Evolutionary conservation across 805 yeast genomes (phyloP).

Genomic region (Candida succiphila): DNA sequence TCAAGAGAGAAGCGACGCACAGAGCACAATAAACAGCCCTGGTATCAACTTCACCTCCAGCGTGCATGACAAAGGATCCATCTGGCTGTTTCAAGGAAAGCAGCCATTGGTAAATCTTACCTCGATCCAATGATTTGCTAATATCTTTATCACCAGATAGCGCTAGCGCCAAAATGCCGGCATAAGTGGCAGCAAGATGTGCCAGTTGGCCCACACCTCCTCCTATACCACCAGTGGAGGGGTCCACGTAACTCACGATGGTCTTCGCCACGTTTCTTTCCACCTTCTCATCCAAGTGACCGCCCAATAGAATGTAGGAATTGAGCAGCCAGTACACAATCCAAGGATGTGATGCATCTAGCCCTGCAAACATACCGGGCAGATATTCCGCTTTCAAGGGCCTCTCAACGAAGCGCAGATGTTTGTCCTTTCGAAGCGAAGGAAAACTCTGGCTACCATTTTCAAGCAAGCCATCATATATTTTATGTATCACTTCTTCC

Average conservation of each 20-base stretch:
- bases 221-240: slow-evolving; percentile 57
- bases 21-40: slow-evolving; percentile 84
- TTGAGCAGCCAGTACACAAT: slow-evolving; percentile 76
- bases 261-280: slow-evolving; percentile 15
- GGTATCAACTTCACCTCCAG: slow-evolving; percentile 75
- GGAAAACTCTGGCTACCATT: slow-evolving; percentile 23
- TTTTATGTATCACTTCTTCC: slow-evolving; percentile 21
- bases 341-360: slow-evolving; percentile 95
- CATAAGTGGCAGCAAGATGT: slow-evolving; percentile 80
- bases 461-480: slow-evolving; percentile 21
- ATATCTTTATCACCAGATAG: slow-evolving; percentile 30
- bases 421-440: slow-evolving; percentile 21
- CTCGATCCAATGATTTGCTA: slow-evolving; percentile 36
- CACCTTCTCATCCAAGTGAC: slow-evolving; percentile 10
- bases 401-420: slow-evolving; percentile 31
- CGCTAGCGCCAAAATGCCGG: slow-evolving; percentile 57
- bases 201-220: slow-evolving; percentile 81
- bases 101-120: slow-evolving; percentile 52
- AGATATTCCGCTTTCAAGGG: slow-evolving; percentile 32
- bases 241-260: slow-evolving; percentile 20
- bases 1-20: slow-evolving; percentile 57
- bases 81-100: slow-evolving; percentile 47
- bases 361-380: slow-evolving; percentile 38
- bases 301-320: slow-evolving; percentile 33
- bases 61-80: slow-evolving; percentile 74